These are phyloP conservation scores for Pythium phragmiticola DNA, from an alignment of 352 stramenopile species.

Conservation along the genomic window DNA sequence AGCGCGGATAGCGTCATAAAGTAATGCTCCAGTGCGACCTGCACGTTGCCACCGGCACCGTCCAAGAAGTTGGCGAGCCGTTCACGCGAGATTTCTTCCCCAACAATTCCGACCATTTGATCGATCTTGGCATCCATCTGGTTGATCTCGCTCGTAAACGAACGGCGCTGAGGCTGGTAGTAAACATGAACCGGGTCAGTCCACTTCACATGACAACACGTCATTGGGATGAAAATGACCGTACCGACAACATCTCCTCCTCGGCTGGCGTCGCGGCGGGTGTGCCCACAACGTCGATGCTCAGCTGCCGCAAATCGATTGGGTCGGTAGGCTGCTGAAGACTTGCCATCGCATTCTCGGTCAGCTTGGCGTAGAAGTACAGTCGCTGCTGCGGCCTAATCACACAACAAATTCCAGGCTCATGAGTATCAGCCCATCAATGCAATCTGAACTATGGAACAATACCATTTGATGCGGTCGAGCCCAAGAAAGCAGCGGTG, in stretches of 20 bases:
- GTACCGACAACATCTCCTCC: conserved; percentile 24
- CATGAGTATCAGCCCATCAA: background rate
- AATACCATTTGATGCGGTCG: conserved; percentile 74
- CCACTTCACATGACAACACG: background rate
- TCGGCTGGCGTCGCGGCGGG: conserved; percentile 20
- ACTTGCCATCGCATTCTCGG: conserved; percentile 69
- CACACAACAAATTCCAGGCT: background rate
- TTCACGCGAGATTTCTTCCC: conserved; percentile 67
- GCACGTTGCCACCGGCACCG: conserved; percentile 75
- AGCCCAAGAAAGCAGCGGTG: conserved; percentile 83
- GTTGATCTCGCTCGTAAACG: conserved; percentile 68
- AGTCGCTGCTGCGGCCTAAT: conserved; percentile 59
- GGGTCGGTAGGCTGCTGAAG: conserved; percentile 53
- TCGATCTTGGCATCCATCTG: conserved; percentile 75
- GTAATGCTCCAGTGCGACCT: conserved; percentile 87
- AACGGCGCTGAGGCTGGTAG: conserved; percentile 31
- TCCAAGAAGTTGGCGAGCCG: conserved; percentile 73
- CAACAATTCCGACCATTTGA: conserved; percentile 84
- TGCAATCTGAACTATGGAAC: background rate
- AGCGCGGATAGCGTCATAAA: conserved; percentile 78
- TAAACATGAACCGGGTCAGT: background rate
- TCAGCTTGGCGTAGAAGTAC: conserved; percentile 83
- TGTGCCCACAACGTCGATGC: conserved; percentile 63
- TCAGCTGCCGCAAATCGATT: conserved; percentile 61
- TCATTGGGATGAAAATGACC: background rate